These are phyloP conservation scores for Ogataea nitratoaversa DNA, from an alignment of 805 yeast species.

Conservation along the genomic window DNA sequence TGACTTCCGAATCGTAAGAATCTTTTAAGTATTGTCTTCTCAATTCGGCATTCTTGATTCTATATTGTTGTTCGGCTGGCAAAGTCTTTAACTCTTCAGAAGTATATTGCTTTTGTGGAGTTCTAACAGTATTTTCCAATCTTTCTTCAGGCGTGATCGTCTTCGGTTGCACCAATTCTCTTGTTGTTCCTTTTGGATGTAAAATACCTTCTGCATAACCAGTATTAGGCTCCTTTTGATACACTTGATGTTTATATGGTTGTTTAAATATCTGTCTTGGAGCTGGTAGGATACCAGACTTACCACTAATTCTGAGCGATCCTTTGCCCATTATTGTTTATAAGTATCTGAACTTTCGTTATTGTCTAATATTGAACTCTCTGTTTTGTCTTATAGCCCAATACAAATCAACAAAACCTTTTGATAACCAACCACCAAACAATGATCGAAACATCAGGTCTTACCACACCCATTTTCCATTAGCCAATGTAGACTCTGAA, in stretches of 20 bases:
- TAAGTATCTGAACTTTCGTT: too few species aligned
- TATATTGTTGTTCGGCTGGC: slow-evolving; percentile 41
- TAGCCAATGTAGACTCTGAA: too few species aligned
- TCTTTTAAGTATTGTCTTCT: slow-evolving; percentile 70
- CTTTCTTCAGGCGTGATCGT: slow-evolving; percentile 58
- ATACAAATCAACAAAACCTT: too few species aligned
- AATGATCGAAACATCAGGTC: too few species aligned
- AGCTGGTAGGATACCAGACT: slow-evolving; percentile 79
- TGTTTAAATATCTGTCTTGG: slow-evolving; percentile 73
- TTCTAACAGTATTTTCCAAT: slow-evolving; percentile 48
- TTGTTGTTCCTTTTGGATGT: slow-evolving; percentile 59
- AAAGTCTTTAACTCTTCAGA: slow-evolving; percentile 31
- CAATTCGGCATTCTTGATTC: slow-evolving; percentile 51
- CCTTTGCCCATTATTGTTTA: slow-evolving; percentile 37
- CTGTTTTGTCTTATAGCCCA: too few species aligned
- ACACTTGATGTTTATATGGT: slow-evolving; percentile 52
- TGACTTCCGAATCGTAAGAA: slow-evolving; percentile 42
- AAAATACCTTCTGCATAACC: slow-evolving; percentile 72
- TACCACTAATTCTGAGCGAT: slow-evolving; percentile 49
- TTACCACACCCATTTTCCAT: too few species aligned
- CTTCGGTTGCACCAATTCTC: slow-evolving; percentile 50
- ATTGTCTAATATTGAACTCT: too few species aligned
- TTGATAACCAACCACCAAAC: too few species aligned
- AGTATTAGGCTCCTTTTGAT: slow-evolving; percentile 44
- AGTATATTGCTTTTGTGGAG: slow-evolving; percentile 35